phyloP scores from a whole-genome alignment of 2,329 filamentous ascomycete genomes.

The Coniochaeta sp. region DNA sequence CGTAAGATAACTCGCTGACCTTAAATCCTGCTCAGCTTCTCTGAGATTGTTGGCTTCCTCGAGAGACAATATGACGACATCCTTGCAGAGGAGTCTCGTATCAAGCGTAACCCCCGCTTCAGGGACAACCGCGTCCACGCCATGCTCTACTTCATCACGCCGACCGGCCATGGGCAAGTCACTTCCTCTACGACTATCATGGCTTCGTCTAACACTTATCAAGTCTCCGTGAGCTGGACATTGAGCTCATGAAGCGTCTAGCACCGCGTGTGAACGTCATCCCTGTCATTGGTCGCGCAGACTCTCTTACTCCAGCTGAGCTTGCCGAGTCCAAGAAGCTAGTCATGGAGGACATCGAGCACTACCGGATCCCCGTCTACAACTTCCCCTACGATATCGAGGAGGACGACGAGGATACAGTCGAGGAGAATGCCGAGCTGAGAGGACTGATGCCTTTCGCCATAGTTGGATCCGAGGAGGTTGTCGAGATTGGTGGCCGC shows the following conservation, averaged over 20 bases:
- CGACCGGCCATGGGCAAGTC: slow-evolving; percentile 83
- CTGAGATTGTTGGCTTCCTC: slow-evolving; percentile 95
- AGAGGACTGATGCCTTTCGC: slow-evolving; percentile 97
- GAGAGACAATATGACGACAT: slow-evolving; percentile 99
- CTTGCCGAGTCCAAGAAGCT: slow-evolving; percentile 99
- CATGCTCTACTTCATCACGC: slow-evolving; percentile 98
- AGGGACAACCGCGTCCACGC: slow-evolving; percentile 98
- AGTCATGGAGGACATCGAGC: slow-evolving; percentile 99
- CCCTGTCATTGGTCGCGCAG: slow-evolving; percentile 95
- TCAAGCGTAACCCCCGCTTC: slow-evolving; percentile 99
- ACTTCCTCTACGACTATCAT: not conserved
- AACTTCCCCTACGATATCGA: slow-evolving; percentile 99
- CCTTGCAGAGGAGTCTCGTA: slow-evolving; percentile 96
- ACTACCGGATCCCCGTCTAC: slow-evolving; percentile 99
- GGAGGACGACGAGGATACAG: slow-evolving; percentile 98
- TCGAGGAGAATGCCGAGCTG: slow-evolving; percentile 97
- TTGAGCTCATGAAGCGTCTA: slow-evolving; percentile 98
- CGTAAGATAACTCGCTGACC: not conserved
- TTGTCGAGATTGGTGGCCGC: slow-evolving; percentile 87
- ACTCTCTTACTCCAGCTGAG: slow-evolving; percentile 92
- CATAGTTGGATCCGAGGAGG: slow-evolving; percentile 94
- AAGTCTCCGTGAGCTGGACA: slow-evolving; percentile 95
- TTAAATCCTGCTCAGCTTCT: slow-evolving; percentile 58
- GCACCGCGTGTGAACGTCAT: slow-evolving; percentile 98
- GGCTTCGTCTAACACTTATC: slow-evolving; percentile 11